Evolutionary conservation across 1,139 yeast species (phyloP).

Genomic region (Suhomyces maxii): DNA sequence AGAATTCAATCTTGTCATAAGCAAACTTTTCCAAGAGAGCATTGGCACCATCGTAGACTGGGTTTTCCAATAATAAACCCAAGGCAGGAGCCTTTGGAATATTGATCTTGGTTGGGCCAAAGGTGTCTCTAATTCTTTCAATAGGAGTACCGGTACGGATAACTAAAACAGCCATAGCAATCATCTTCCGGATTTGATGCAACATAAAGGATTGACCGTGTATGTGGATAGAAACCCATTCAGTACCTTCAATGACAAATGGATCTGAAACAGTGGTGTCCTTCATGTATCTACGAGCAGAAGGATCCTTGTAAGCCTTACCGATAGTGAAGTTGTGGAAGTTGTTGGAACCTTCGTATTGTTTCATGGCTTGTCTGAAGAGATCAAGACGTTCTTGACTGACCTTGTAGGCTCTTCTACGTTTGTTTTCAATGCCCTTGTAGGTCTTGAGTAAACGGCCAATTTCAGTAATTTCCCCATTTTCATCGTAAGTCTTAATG

Average conservation of each 20-base stretch:
- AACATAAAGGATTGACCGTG: slow-evolving; percentile 99
- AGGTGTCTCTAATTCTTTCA: slow-evolving; percentile 74
- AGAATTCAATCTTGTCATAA: slow-evolving; percentile 73
- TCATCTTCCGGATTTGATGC: slow-evolving; percentile 97
- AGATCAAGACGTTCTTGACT: slow-evolving; percentile 57
- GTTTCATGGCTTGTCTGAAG: slow-evolving; percentile 67
- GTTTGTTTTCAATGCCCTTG: slow-evolving; percentile 64
- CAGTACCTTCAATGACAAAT: slow-evolving; percentile 87
- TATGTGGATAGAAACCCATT: slow-evolving; percentile 93
- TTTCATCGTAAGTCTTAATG: slow-evolving; percentile 27
- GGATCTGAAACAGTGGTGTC: slow-evolving; percentile 83
- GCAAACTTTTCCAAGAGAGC: slow-evolving; percentile 70
- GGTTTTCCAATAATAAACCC: slow-evolving; percentile 86
- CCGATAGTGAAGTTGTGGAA: slow-evolving; percentile 95
- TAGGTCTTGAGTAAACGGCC: slow-evolving; percentile 54
- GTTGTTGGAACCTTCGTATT: slow-evolving; percentile 85
- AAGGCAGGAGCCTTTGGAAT: slow-evolving; percentile 98
- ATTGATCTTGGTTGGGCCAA: slow-evolving; percentile 70
- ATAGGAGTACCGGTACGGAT: slow-evolving; percentile 85
- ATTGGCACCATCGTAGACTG: slow-evolving; percentile 88
- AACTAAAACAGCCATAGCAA: slow-evolving; percentile 87
- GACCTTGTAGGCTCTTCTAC: slow-evolving; percentile 71
- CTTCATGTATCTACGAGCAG: slow-evolving; percentile 82
- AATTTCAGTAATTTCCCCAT: slow-evolving; percentile 39
- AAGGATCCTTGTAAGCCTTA: slow-evolving; percentile 81